These are phyloP conservation scores for Metschnikowia noctiluminum DNA, from an alignment of 805 yeast genomes.

Conservation along the genomic window DNA sequence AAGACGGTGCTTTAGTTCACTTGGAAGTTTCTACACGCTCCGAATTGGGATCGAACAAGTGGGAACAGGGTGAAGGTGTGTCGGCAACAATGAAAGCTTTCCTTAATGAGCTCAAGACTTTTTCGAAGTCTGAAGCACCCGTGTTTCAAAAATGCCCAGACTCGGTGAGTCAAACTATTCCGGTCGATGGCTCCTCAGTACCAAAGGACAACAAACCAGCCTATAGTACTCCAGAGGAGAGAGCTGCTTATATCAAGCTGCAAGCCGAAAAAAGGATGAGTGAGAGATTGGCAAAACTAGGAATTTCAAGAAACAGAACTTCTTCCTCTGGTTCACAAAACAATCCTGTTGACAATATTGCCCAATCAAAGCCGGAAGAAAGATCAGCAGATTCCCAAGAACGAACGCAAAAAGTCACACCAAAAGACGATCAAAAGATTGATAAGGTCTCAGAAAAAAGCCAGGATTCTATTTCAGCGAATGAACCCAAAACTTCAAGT, in stretches of 20 bases:
- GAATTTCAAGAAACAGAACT: constrained; percentile 48
- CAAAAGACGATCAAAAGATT: constrained; percentile 10
- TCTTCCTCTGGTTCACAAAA: neutral
- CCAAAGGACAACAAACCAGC: constrained; percentile 17
- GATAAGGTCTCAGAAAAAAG: neutral
- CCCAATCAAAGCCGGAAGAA: constrained; percentile 1
- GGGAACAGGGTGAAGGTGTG: constrained; percentile 82
- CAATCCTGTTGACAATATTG: constrained; percentile 10
- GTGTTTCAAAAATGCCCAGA: neutral
- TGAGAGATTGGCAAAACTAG: constrained; percentile 78
- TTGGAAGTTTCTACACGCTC: constrained; percentile 42
- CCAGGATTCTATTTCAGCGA: neutral
- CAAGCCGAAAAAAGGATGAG: constrained; percentile 76
- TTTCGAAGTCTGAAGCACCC: constrained; percentile 3
- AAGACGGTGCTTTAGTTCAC: constrained; percentile 43
- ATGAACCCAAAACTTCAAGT: constrained; percentile 17
- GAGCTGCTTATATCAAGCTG: constrained; percentile 78
- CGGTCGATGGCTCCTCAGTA: constrained; percentile 7
- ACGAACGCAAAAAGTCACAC: constrained; percentile 16
- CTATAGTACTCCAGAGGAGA: constrained; percentile 55
- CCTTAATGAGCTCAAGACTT: constrained; percentile 48
- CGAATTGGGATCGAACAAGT: constrained; percentile 57
- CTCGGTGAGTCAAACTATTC: neutral
- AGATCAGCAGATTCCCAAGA: neutral
- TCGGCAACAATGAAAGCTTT: constrained; percentile 59